Base-by-base conservation (phyloP, 1,284 basidiomycete species). In the Pseudozyma sp. region DNA sequence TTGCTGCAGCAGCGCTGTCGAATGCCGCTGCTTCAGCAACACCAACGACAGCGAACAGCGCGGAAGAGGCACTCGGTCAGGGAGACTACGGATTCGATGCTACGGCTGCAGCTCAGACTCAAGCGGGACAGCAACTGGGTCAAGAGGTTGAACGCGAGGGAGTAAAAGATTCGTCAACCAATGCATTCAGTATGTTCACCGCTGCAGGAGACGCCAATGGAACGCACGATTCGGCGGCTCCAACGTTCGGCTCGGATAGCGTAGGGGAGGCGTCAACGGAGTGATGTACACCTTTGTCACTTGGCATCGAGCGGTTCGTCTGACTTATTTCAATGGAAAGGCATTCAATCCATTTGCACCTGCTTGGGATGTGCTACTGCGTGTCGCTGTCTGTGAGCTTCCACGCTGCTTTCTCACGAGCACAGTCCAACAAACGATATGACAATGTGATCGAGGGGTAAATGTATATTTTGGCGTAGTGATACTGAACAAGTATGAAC, bases 1-100 rank as follows among this genome's bases (percentile, higher is more conserved):
- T 75, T 18, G 72, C 72, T 1, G 72, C 72, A 10, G 72, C 71
- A 3, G 71, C 72, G 9, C 47, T 75, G 54, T 70, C 68, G 25
- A 75, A 68, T 38, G 72, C 67, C 42, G 64, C 68, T 16, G 7
- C 10, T 48, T 13, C 56, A 59, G 7, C 11, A 34, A 42, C 14
- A 13, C 12, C 57, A 52, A 49, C 11, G 43, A 7, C 50, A 52
- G 42, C 34, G n/a, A 31, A 31, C 25, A 31, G 25, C 25, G 25
- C 25, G 25, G 25, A 31, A 31, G 25, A 31, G 25, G 25, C 25
- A 31, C 25, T 31, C 25, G 25, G 25, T 31, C 25, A 31, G 25
- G 25, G 25, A 31, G 25, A 31, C 25, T 31, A 31, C 25, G 25
- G 25, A 31, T 31, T 31, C 25, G 25, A 31, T 31, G 25, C 25